Base-by-base conservation (phyloP, 352 stramenopile species). In the Globisporangium polare region DNA sequence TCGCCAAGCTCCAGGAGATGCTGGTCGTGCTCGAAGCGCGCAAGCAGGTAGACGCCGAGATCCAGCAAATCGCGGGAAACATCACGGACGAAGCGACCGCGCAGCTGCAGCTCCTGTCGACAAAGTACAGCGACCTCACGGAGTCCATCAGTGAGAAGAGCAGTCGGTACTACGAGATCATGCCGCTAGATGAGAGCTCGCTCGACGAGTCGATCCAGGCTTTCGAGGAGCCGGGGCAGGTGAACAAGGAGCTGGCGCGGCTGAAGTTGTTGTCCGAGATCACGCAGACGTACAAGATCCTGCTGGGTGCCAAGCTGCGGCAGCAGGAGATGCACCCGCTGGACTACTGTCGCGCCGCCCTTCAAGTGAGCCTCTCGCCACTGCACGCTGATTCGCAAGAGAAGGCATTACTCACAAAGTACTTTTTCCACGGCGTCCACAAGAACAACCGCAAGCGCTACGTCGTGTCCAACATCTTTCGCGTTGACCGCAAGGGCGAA, bases 151-250 rank as follows among this genome's bases (percentile, higher is more conserved):
- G 79, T 41, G 78, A 88, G 41, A 79, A 77, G 58, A 86, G 75
- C 41, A 89, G 79, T 53, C 75, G 82, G 6, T 91, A 91, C 62
- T 89, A 88, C 58, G 82, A 91, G 62, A 65, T 89, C 18, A 88
- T 91, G 72, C 82, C 82, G 18, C 82, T 74, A 35, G 76, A 86
- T 53, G 82, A 91, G 66, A 71, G 86, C 26, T 68, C 66, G 29
- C 71, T 81, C 29, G 74, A 70, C 3, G 67, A 72, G 8, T 71
- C 75, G 18, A 88, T 91, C 49, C 71, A 77, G 29, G 76, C 71
- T 0, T 91, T 91, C 35, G 73, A 88, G 51, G 71, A 65, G 18
- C 58, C 81, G 0, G 47, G 55, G 20, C 72, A 84, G 22, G 82
- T 91, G n/a, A 85, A 91, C 37, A 63, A 60, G 5, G 82, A 91